Percentiles rank a stretch among this genome's conserved stretches.
Evolutionary conservation across 768 basidiomycete species (phyloP).

Genomic region (Auriculariales sp.): DNA sequence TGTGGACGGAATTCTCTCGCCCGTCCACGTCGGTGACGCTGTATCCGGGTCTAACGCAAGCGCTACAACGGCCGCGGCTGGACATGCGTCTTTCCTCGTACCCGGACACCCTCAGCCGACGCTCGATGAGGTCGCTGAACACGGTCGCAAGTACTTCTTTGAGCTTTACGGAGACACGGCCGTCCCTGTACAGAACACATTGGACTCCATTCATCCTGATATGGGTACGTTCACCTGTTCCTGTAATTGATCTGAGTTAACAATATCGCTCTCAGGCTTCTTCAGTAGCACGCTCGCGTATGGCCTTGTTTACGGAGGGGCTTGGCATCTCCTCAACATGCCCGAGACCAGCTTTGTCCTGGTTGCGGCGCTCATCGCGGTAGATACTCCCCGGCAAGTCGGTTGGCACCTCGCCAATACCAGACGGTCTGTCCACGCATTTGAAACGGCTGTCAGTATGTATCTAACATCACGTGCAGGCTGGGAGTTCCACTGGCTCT

Average conservation of each 20-base stretch:
- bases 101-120: no score
- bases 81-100: no score
- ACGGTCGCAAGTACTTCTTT: conserved; percentile 30
- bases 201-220: conserved; percentile 46
- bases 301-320: conserved; percentile 38
- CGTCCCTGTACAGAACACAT: conserved; percentile 27
- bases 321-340: conserved; percentile 25
- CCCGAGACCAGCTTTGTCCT: conserved; percentile 46
- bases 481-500: conserved; percentile 40
- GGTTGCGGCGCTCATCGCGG: conserved; percentile 46
- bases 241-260: not conserved
- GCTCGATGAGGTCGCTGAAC: conserved; percentile 26
- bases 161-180: conserved; percentile 44
- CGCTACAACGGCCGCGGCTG: no score
- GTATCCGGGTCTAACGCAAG: no score
- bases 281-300: conserved; percentile 41
- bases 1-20: no score
- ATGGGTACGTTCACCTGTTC: conserved; percentile 48
- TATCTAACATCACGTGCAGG: no score
- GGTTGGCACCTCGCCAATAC: conserved; percentile 50
- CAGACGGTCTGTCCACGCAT: no score
- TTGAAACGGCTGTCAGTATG: no score
- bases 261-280: not conserved
- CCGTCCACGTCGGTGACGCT: no score
- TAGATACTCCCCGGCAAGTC: conserved; percentile 48